Percentiles rank a stretch among this genome's conserved stretches.
phyloP scores from a whole-genome alignment of 225 moss, liverwort and hornwort genomes.

The Takakia lepidozioides region DNA sequence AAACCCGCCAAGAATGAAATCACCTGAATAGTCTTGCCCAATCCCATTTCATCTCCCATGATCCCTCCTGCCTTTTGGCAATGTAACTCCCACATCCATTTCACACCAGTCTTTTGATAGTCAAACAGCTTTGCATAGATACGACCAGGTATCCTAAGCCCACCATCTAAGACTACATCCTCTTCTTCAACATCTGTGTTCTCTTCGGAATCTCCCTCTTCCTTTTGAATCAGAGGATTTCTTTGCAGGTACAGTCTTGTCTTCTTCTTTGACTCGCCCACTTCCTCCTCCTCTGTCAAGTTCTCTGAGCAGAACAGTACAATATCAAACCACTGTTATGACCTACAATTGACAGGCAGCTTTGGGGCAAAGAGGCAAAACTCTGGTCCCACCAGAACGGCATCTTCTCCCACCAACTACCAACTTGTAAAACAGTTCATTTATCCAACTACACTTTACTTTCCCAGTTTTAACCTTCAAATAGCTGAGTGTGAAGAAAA shows the following conservation, averaged over 20 bases:
- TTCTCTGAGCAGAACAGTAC: too few relatives aligned
- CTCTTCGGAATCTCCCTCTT: slow-evolving; percentile 24
- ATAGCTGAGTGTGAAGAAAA: too few relatives aligned
- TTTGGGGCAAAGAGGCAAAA: too few relatives aligned
- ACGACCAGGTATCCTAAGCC: slow-evolving; percentile 60
- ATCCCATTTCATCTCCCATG: slow-evolving; percentile 98
- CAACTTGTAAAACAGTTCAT: too few relatives aligned
- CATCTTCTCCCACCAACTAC: too few relatives aligned
- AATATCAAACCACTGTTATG: too few relatives aligned
- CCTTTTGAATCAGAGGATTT: too few relatives aligned
- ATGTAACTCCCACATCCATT: slow-evolving; percentile 98
- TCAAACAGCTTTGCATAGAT: slow-evolving; percentile 73
- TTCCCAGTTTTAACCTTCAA: too few relatives aligned
- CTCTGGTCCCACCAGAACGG: too few relatives aligned
- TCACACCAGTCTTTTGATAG: slow-evolving; percentile 95
- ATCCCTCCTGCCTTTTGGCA: slow-evolving; percentile 93
- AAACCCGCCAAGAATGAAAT: slow-evolving; percentile 73
- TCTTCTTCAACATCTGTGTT: slow-evolving; percentile 21
- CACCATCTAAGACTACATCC: slow-evolving; percentile 83
- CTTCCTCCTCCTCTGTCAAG: slow-evolving; percentile 43
- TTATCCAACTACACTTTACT: too few relatives aligned
- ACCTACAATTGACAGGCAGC: too few relatives aligned
- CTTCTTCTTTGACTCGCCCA: slow-evolving; percentile 33
- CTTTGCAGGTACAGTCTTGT: too few relatives aligned
- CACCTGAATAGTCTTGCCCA: slow-evolving; percentile 91